phyloP scores from a whole-genome alignment of 352 stramenopile species.

The Globisporangium uncinulatum region DNA sequence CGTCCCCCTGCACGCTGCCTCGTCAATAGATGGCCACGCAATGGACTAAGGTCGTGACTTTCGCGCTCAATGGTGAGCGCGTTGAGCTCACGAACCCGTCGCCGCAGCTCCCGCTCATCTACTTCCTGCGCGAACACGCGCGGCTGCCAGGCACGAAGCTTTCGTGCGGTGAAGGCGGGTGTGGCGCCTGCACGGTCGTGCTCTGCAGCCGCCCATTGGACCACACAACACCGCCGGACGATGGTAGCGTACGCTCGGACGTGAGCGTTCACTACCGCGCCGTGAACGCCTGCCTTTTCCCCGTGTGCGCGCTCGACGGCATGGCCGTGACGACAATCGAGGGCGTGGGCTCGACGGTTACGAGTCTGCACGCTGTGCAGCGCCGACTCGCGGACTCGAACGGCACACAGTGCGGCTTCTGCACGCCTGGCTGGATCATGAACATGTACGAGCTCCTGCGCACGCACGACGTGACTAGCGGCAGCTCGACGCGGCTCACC shows the following conservation, averaged over 20 bases:
- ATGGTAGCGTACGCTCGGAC: neutral
- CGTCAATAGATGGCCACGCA: neutral
- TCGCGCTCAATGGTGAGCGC: constrained; percentile 8
- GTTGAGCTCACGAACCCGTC: constrained; percentile 24
- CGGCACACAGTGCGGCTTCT: constrained; percentile 93
- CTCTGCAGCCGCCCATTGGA: constrained; percentile 41
- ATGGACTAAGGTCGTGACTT: constrained; percentile 10
- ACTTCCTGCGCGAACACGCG: constrained; percentile 70
- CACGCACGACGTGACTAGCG: constrained; percentile 29
- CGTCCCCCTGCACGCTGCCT: too few species aligned
- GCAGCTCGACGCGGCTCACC: constrained; percentile 39
- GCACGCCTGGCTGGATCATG: constrained; percentile 86
- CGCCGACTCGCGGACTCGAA: constrained; percentile 86
- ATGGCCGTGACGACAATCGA: constrained; percentile 87
- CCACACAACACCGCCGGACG: neutral
- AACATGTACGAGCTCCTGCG: constrained; percentile 76
- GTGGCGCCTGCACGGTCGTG: constrained; percentile 95
- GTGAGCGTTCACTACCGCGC: constrained; percentile 30
- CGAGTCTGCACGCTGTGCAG: constrained; percentile 79
- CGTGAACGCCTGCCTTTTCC: constrained; percentile 87
- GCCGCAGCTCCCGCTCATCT: constrained; percentile 73
- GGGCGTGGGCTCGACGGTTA: constrained; percentile 40
- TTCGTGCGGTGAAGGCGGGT: constrained; percentile 95
- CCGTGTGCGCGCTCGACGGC: constrained; percentile 72
- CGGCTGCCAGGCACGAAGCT: constrained; percentile 81